Evolutionary conservation across 768 basidiomycete genomes (phyloP), one percentile per base, ranked within the genome.

Genomic region (Auricularia cornea): DNA sequence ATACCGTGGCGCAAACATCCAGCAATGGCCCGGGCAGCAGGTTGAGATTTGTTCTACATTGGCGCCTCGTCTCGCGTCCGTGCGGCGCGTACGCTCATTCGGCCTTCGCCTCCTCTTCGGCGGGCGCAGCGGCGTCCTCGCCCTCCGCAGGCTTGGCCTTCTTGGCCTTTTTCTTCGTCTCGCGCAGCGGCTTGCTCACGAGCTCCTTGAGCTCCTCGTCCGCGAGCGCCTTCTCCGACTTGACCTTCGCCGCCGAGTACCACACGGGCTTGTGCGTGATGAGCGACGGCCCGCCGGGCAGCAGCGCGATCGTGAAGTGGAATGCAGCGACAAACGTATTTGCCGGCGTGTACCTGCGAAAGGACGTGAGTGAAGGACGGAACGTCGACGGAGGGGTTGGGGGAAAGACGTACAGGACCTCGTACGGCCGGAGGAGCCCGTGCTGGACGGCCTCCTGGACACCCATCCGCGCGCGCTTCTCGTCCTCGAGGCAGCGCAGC

Each of bases 371-470:
- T 32, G 48, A 31, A 10, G 40, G 65, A 61, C 67, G 51, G 54
- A 48, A 62, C 11, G 65, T 51, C 26, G 51, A 61, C 56, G 16
- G 23, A 14, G 29, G 26, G 56, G 30, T 57, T 31, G 23, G 28
- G 30, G 23, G 59, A 32, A 41, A 30, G 11, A 44, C 91, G 71
- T 72, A 94, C 88, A 92, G 83, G 68, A 99, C 91, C 74, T 97
- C 95, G 75, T 95, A 98, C 54, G 94, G 92, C 76, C 93, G 93
- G 66, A 98, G 86, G 56, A 98, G 82, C 70, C 85, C 86, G 74
- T 99, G 97, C 73, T 95, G 89, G 40, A 95, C 93, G 59, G 96
- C 95, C 78, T 98, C 97, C 73, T 91, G 89, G 35, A 98, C 83
- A 68, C 96, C 97, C 82, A 98, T 88, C 40, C 96, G 87, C 30